These are phyloP conservation scores for Cajanus cajan DNA, from an alignment of 306 rosid species.

Conservation along the genomic window DNA sequence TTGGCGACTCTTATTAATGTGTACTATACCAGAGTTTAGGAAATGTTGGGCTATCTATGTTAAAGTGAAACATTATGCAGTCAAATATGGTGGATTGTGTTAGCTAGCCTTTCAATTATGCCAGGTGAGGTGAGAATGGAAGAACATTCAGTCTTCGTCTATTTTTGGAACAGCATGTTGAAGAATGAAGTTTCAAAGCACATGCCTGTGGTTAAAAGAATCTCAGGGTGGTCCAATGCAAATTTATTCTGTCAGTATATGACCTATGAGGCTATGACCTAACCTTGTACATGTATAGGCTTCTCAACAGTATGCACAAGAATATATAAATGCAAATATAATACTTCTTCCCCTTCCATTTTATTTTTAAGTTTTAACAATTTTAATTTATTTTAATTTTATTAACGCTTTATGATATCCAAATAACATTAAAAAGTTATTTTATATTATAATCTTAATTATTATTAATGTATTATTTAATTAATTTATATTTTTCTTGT, in stretches of 20 bases:
- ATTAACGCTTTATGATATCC: too few relatives aligned
- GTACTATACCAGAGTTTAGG: not conserved
- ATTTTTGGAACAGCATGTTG: not conserved
- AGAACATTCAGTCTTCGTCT: not conserved
- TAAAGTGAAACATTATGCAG: conserved; percentile 2
- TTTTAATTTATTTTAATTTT: too few relatives aligned
- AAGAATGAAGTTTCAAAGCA: not conserved
- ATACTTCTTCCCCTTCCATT: too few relatives aligned
- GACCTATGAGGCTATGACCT: not conserved
- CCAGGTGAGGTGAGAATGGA: conserved; percentile 9
- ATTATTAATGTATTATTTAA: too few relatives aligned
- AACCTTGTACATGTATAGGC: not conserved
- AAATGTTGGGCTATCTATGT: not conserved
- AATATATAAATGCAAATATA: too few relatives aligned
- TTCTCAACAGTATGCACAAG: not conserved
- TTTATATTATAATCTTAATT: too few relatives aligned
- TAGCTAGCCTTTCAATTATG: not conserved
- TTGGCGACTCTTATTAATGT: too few relatives aligned
- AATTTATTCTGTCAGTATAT: conserved; percentile 18
- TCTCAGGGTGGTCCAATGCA: conserved; percentile 16
- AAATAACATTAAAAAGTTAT: too few relatives aligned
- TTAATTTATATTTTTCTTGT: too few relatives aligned
- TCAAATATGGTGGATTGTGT: conserved; percentile 27
- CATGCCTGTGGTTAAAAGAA: not conserved
- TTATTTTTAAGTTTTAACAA: too few relatives aligned